phyloP scores from a whole-genome alignment of 108 stramenopile genomes.

The Nitzschia putrida region DNA sequence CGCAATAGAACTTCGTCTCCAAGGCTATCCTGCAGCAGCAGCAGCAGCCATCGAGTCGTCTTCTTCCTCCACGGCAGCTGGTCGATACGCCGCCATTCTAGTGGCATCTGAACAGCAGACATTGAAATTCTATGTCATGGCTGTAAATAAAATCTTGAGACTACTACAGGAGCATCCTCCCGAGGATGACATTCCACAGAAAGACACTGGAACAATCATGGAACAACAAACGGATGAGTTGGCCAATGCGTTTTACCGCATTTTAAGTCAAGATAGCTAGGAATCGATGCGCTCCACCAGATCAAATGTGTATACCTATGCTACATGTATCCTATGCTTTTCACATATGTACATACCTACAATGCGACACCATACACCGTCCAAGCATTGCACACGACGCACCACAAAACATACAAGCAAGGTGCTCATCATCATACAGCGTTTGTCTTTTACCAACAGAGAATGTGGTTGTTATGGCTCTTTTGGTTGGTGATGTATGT shows the following conservation, averaged over 20 bases:
- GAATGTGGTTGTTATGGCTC: conserved; percentile 36
- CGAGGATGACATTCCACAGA: background rate
- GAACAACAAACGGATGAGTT: conserved; percentile 39
- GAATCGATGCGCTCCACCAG: no score
- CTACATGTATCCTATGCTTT: no score
- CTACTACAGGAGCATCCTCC: conserved; percentile 2
- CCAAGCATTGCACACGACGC: no score
- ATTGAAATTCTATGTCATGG: conserved; percentile 36
- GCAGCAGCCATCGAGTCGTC: background rate
- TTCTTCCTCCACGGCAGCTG: background rate
- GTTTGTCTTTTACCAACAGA: no score
- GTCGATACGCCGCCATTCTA: conserved; percentile 38
- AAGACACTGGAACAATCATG: conserved; percentile 19
- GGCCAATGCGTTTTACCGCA: conserved; percentile 18
- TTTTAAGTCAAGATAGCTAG: no score
- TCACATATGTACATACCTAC: no score
- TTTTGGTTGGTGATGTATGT: conserved; percentile 18
- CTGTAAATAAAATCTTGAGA: conserved; percentile 12
- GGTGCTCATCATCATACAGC: no score
- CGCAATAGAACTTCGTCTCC: background rate
- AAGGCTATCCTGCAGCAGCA: conserved; percentile 3
- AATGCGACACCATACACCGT: no score
- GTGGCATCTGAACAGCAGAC: conserved; percentile 51
- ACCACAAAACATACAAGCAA: no score
- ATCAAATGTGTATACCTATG: no score